Conservation (phyloP, 2,329 filamentous ascomycete genomes). For the Penicillium freii region DNA sequence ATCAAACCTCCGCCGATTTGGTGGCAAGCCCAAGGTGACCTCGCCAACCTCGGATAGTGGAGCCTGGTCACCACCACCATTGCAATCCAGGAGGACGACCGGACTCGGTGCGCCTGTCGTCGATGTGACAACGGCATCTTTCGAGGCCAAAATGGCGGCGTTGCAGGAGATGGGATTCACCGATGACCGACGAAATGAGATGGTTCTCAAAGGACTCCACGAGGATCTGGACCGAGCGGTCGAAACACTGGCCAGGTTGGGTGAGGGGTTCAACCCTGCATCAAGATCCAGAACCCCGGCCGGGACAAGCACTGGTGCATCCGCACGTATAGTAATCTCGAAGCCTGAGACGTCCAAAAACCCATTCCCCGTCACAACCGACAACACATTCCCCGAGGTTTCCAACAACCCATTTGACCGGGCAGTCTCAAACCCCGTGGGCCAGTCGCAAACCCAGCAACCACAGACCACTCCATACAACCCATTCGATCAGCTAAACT, state of each 20-base stretch:
- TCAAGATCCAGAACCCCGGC: conserved; percentile 58
- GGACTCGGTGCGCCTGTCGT: conserved; percentile 68
- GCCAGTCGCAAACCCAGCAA: conserved; percentile 20
- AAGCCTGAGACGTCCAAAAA: conserved; percentile 43
- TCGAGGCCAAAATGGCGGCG: conserved; percentile 72
- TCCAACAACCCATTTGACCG: conserved; percentile 66
- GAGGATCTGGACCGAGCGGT: conserved; percentile 84
- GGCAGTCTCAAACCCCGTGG: conserved; percentile 41
- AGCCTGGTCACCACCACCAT: conserved; percentile 27
- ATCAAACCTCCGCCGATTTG: conserved; percentile 59
- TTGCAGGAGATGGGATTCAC: conserved; percentile 89
- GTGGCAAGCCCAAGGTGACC: conserved; percentile 53
- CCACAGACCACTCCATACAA: conserved; percentile 54
- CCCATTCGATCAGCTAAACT: conserved; percentile 59
- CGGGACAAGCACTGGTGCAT: conserved; percentile 20
- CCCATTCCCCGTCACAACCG: background rate
- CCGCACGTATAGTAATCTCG: conserved; percentile 20
- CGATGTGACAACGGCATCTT: conserved; percentile 43
- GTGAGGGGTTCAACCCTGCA: conserved; percentile 60
- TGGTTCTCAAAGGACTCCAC: conserved; percentile 76
- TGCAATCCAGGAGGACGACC: conserved; percentile 26
- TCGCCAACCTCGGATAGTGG: conserved; percentile 28
- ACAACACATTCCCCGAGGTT: conserved; percentile 7
- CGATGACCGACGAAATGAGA: conserved; percentile 76
- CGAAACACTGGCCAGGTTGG: conserved; percentile 78